Percentiles rank a stretch among this genome's conserved stretches.
These are phyloP conservation scores for Aspergillus cejpii DNA, from an alignment of 2,329 filamentous ascomycete genomes.

Conservation along the genomic window DNA sequence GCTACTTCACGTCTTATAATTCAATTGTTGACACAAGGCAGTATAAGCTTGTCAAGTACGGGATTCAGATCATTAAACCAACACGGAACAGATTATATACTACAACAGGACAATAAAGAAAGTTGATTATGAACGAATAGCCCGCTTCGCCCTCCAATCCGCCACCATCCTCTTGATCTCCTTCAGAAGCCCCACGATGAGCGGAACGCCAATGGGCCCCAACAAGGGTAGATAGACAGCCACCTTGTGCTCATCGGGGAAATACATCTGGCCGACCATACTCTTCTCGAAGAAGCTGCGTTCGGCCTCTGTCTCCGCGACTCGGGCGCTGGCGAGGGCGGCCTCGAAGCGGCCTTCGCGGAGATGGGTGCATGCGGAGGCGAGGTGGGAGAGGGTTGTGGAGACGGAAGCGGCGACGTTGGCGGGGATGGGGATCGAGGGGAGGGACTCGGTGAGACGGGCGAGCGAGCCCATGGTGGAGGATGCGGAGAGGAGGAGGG, in stretches of 20 bases:
- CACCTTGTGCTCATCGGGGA: conserved; percentile 96
- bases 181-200: conserved; percentile 75
- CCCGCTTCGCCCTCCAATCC: conserved; percentile 26
- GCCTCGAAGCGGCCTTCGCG: conserved; percentile 53
- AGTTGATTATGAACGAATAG: conserved; percentile 1
- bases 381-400: conserved; percentile 69
- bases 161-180: conserved; percentile 58
- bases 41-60: too few species aligned
- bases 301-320: conserved; percentile 84
- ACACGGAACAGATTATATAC: background rate
- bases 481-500: conserved; percentile 79
- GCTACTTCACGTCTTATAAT: too few species aligned
- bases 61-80: background rate
- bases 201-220: conserved; percentile 81
- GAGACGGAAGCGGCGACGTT: conserved; percentile 81
- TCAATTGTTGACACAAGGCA: too few species aligned
- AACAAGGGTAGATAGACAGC: conserved; percentile 90
- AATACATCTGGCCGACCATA: conserved; percentile 98
- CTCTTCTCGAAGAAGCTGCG: conserved; percentile 96
- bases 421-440: conserved; percentile 83
- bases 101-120: background rate
- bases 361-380: conserved; percentile 67
- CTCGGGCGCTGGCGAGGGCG: conserved; percentile 71
- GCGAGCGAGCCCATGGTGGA: conserved; percentile 91
- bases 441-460: conserved; percentile 72